Evolutionary conservation across 2,329 filamentous ascomycete species (phyloP), one percentile per base, ranked within the genome.

Genomic region (Pseudogymnoascus sp.): DNA sequence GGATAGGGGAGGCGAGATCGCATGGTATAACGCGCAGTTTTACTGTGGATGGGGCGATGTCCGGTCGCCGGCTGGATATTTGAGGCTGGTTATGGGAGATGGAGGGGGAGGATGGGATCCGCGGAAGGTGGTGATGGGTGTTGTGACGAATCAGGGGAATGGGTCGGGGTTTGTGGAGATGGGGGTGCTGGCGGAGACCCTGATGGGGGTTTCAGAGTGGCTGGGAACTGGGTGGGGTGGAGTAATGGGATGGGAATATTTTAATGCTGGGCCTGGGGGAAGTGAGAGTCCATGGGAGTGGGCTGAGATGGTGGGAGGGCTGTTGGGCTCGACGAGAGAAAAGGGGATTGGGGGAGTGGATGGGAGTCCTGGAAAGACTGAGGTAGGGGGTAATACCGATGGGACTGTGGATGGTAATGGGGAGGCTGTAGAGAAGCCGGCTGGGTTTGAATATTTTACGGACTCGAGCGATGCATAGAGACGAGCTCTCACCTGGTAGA

Each of bases 231-330:
- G 77, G 1, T 94, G 96, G 72, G 92, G 92, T 0, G 92, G 92
- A 0, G 86, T 97, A 6, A 94, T 94, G 86, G 91, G 91, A 2
- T 97, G 92, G 92, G 92, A 97, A 76, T 96, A 94, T 72, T 96
- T 93, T 76, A 95, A 96, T 76, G 84, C 87, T 61, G 72, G 86
- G 62, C 88, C 89, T 0, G 87, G 86, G 1, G 86, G 83, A 22
- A 71, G 70, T 2, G 76, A 77, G 11, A 75, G 79, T 61, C 89
- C 90, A 0, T 93, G 88, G 87, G 79, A 89, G 66, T 96, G 92
- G 92, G 89, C 89, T 0, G 80, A 79, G 54, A 79, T 81, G 61
- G 86, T 94, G 79, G 85, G 57, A n/a, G 57, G 25, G 6, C 16
- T 58, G 28, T 16, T 58, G 57, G 57, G 28, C 11, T 39, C 37